phyloP scores from a whole-genome alignment of 148 eudicot species.

The Amaranthus palmeri region DNA sequence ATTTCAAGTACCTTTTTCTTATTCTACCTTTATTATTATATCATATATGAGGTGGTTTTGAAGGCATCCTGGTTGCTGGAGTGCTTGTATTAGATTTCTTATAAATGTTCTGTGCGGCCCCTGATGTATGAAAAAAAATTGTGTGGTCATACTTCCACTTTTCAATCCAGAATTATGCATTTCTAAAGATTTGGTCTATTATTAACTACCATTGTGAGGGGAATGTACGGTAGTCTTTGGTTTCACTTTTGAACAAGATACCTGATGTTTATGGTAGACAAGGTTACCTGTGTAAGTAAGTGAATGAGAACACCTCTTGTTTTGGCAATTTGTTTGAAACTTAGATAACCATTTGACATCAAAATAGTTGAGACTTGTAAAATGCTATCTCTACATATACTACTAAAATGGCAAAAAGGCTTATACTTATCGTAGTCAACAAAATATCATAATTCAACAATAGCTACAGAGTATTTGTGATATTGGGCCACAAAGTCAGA shows the following conservation, averaged over 20 bases:
- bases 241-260: neutral
- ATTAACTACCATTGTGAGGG: neutral
- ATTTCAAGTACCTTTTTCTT: too few species aligned
- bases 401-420: neutral
- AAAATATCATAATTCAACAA: neutral
- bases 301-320: neutral
- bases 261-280: neutral
- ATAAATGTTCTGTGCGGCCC: neutral
- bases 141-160: too few species aligned
- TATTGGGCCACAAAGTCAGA: neutral
- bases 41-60: too few species aligned
- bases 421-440: neutral
- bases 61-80: too few species aligned
- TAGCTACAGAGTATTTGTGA: neutral
- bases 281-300: neutral
- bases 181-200: neutral
- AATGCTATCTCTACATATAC: neutral
- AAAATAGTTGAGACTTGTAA: neutral
- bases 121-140: neutral
- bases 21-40: too few species aligned
- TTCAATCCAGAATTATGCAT: neutral
- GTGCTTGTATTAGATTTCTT: neutral
- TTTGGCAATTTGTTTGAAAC: slow-evolving; percentile 1
- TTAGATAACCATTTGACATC: neutral
- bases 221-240: neutral